Evolutionary conservation across 1,139 yeast genomes (phyloP), one percentile per base, ranked within the genome.

Genomic region (Sugiyamaella novakii): DNA sequence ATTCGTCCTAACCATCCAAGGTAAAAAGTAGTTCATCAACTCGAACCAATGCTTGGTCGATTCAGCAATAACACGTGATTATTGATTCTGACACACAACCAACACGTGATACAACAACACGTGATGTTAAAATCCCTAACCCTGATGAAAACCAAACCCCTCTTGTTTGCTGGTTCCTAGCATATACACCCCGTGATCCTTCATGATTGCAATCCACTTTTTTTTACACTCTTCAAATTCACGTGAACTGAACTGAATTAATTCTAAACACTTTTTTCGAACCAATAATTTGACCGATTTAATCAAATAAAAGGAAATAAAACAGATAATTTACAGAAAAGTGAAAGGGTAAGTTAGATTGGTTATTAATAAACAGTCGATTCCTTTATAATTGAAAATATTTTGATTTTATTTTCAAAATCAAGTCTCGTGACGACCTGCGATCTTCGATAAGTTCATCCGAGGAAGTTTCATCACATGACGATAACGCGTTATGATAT

Each of bases 401-500:
- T 10, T 33, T 15, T 33, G 25, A 17, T 8, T 11, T 17, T 17
- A 14, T 34, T 18, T 18, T 7, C 3, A 19, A 15, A 14, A 18
- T 17, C 34, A 25, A 39, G 43, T 39, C 43, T 39, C 43, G 43
- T 39, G 43, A 39, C 43, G 36, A 12, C 12, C 14, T 24, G 8
- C 17, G 19, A 3, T 8, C 10, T 14, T 24, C 40, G 24, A 25
- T 5, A 18, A 21, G 14, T n/a, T 21, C 19, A 15, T 29, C 30
- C 12, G 29, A 39, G 5, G 35, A 10, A 21, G 22, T 15, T 22
- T 42, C 46, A 42, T 42, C 46, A 42, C 46, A 42, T 42, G 46
- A 42, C 40, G 33, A 24, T 18, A 27, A 12, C 46, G 38, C 39
- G 39, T 33, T 30, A 18, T 42, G 33, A 38, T 10, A 22, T 10